These are phyloP conservation scores for Exserohilum turcica DNA, from an alignment of 2,329 filamentous ascomycete species.

Conservation along the genomic window DNA sequence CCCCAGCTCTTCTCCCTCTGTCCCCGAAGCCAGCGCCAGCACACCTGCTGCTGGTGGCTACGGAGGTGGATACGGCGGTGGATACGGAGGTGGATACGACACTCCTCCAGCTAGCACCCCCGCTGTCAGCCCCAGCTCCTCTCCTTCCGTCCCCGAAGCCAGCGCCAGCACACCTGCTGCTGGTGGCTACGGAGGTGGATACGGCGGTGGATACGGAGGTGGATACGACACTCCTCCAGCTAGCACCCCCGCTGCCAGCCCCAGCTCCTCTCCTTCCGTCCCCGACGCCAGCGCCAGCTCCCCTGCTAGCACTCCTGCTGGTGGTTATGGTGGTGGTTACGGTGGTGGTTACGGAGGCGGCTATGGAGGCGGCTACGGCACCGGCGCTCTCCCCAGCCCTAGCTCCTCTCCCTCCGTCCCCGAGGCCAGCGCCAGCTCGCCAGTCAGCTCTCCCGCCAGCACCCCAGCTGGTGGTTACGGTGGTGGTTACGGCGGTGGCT, in stretches of 20 bases:
- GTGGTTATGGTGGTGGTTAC: conserved; percentile 13
- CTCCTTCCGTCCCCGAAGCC: not conserved
- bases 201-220: not conserved
- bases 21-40: conserved; percentile 1
- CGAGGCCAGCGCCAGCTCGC: not conserved
- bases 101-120: not conserved
- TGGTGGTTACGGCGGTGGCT: not conserved
- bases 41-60: conserved; percentile 4
- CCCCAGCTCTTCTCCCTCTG: conserved; percentile 1
- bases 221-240: not conserved
- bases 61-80: not conserved
- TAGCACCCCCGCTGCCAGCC: not conserved
- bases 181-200: not conserved
- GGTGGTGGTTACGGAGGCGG: no score
- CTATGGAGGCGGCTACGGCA: not conserved
- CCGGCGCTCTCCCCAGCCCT: not conserved
- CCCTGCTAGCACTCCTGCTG: conserved; percentile 8
- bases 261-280: not conserved
- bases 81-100: not conserved
- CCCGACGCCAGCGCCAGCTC: not conserved
- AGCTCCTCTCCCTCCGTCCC: not conserved
- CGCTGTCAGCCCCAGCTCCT: not conserved
- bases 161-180: not conserved
- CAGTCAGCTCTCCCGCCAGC: no score
- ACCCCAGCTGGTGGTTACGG: not conserved